Percentiles rank a stretch among this genome's conserved stretches.
phyloP scores from a whole-genome alignment of 768 basidiomycete genomes.

The Hypholoma sublateritium region DNA sequence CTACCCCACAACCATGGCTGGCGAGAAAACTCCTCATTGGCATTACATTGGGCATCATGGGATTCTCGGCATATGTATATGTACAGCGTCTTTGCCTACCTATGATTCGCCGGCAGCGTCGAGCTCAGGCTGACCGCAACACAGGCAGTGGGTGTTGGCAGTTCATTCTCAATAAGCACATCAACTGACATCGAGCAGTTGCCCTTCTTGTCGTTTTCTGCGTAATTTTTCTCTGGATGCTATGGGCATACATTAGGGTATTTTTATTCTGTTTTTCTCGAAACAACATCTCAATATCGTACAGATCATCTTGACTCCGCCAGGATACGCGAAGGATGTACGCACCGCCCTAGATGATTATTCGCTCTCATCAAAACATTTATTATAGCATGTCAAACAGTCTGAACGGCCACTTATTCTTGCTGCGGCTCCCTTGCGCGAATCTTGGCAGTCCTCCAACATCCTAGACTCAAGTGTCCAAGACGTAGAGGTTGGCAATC shows the following conservation, averaged over 20 bases:
- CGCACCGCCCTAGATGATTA: slow-evolving; percentile 19
- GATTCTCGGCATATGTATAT: slow-evolving; percentile 77
- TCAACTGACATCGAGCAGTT: slow-evolving; percentile 42
- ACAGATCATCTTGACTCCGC: slow-evolving; percentile 65
- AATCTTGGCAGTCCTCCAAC: slow-evolving; percentile 18
- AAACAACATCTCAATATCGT: not conserved
- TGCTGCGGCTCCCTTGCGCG: slow-evolving; percentile 6
- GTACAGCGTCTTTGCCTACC: slow-evolving; percentile 68
- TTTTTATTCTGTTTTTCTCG: slow-evolving; percentile 16
- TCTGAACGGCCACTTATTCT: slow-evolving; percentile 20
- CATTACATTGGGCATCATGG: slow-evolving; percentile 58
- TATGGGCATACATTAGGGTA: slow-evolving; percentile 81
- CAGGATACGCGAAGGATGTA: slow-evolving; percentile 71
- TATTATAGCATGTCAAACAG: slow-evolving; percentile 13
- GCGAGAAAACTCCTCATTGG: slow-evolving; percentile 67
- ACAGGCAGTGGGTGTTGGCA: slow-evolving; percentile 63
- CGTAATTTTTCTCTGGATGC: slow-evolving; percentile 64
- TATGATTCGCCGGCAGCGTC: slow-evolving; percentile 52
- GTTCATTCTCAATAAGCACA: not conserved
- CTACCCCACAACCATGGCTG: slow-evolving; percentile 70
- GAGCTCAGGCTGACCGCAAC: slow-evolving; percentile 45
- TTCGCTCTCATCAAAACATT: not conserved
- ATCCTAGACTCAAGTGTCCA: not conserved
- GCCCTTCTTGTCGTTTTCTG: slow-evolving; percentile 63
- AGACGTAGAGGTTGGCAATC: slow-evolving; percentile 14